A percentile compares a stretch with the other conserved stretches of the same genome.
phyloP scores from a whole-genome alignment of 2,329 filamentous ascomycete species.

The Sporothrix brasiliensis region DNA sequence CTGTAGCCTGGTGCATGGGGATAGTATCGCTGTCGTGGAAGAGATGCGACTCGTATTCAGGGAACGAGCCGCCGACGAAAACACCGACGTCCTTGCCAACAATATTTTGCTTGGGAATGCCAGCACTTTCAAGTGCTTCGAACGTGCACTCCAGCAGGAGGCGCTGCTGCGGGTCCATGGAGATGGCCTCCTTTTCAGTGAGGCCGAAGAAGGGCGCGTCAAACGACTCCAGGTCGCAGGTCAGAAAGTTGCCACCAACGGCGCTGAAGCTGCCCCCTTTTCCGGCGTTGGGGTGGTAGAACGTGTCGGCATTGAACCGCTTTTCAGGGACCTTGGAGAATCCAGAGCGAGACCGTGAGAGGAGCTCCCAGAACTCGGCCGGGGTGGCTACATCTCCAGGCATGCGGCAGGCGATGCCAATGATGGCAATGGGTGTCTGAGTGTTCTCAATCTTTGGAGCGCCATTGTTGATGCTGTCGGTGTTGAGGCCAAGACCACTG shows the following conservation, averaged over 20 bases:
- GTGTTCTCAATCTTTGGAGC: constrained; percentile 36
- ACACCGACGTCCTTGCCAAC: constrained; percentile 55
- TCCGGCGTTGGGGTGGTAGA: constrained; percentile 50
- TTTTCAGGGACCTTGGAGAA: constrained; percentile 50
- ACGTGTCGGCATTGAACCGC: constrained; percentile 49
- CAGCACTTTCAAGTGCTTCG: constrained; percentile 58
- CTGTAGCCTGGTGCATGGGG: constrained; percentile 57
- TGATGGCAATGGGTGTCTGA: constrained; percentile 51
- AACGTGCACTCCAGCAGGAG: constrained; percentile 57
- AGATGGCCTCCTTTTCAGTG: constrained; percentile 53
- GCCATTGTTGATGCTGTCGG: constrained; percentile 26
- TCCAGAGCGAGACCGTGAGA: constrained; percentile 47
- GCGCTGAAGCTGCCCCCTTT: constrained; percentile 48
- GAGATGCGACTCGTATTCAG: constrained; percentile 53
- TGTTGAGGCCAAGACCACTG: constrained; percentile 36
- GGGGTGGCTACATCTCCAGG: constrained; percentile 49
- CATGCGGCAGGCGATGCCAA: constrained; percentile 54
- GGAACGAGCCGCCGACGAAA: constrained; percentile 53
- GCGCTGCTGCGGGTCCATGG: constrained; percentile 60
- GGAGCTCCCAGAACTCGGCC: constrained; percentile 52
- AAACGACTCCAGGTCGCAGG: constrained; percentile 51
- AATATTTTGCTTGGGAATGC: constrained; percentile 52
- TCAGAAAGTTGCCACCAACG: constrained; percentile 49
- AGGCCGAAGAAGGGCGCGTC: constrained; percentile 57
- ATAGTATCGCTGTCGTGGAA: constrained; percentile 52